Percentiles rank a stretch among this genome's conserved stretches.
Conservation (phyloP, 2,329 filamentous ascomycete species). For the Pseudogymnoascus sp. region DNA sequence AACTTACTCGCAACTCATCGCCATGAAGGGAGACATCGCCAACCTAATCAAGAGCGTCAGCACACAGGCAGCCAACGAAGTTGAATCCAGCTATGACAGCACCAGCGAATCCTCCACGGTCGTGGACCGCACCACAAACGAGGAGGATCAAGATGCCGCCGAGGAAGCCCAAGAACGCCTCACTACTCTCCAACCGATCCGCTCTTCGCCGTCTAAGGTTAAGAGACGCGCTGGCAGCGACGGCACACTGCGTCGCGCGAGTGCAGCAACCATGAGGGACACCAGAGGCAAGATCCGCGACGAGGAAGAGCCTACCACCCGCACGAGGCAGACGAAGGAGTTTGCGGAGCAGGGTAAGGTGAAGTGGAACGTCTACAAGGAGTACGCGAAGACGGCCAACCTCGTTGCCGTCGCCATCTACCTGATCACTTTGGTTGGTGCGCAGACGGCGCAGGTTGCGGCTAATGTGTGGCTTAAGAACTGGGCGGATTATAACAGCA, state of each 20-base stretch:
- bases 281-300: constrained; percentile 76
- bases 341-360: constrained; percentile 91
- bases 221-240: constrained; percentile 61
- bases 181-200: constrained; percentile 69
- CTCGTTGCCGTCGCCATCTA: constrained; percentile 76
- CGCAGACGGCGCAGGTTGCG: constrained; percentile 74
- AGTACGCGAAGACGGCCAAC: constrained; percentile 95
- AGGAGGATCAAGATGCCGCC: constrained; percentile 51
- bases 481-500: constrained; percentile 77
- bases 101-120: constrained; percentile 50
- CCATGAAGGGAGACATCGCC: constrained; percentile 85
- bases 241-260: constrained; percentile 78
- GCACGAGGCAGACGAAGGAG: constrained; percentile 81
- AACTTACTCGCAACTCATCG: constrained; percentile 82
- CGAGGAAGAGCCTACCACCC: constrained; percentile 63
- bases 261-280: constrained; percentile 81
- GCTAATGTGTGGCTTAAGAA: constrained; percentile 88
- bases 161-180: constrained; percentile 72
- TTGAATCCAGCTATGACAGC: constrained; percentile 36
- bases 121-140: constrained; percentile 41
- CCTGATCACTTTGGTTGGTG: constrained; percentile 62
- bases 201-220: constrained; percentile 34
- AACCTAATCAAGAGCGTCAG: constrained; percentile 73
- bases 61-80: constrained; percentile 38
- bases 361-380: constrained; percentile 89